Evolutionary conservation across 352 stramenopile species (phyloP), one percentile per base, ranked within the genome.

Genomic region (Sclerospora graminicola): DNA sequence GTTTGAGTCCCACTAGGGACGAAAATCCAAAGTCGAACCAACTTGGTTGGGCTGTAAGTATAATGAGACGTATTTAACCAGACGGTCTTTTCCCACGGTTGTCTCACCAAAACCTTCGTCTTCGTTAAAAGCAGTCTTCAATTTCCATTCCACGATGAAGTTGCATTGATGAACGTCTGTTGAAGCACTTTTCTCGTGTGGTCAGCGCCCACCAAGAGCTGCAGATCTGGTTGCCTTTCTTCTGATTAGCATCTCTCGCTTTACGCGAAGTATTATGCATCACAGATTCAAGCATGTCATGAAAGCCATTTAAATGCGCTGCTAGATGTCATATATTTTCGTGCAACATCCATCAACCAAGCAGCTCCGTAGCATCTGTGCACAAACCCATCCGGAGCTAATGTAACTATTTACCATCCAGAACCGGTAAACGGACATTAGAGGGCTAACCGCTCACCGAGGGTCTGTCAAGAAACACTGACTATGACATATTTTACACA

Each of bases 281-380:
- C 13, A 41, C 45, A 18, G 47, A 57, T 21, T 51, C 28, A 3
- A 82, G 37, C 29, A 75, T 55, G 15, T 60, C 15, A 84, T 61
- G 37, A 83, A 69, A 2, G 84, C 35, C 19, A 33, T 42, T 44
- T 57, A 47, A 20, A 66, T 68, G 19, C 63, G 69, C 13, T 53
- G 49, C 50, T 69, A 80, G 54, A 82, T 73, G 54, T 87, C 71
- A 34, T 78, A 75, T 1, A 86, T 63, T 32, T 91, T 20, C 82
- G 70, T 3, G 80, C 78, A 49, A 94, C 60, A 54, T 98, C 95
- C 7, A 97, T 82, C 94, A 98, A 7, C 97, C 97, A 24, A 99
- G 86, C 23, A 99, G 72, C 65, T 99, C 97, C 0, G 94, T 98
- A 8, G 98, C 94, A 65, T 99, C 97, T 4, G 96, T 98, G 7